Conservation (phyloP, 2,329 filamentous ascomycete genomes). For the Eurotiales sp. region DNA sequence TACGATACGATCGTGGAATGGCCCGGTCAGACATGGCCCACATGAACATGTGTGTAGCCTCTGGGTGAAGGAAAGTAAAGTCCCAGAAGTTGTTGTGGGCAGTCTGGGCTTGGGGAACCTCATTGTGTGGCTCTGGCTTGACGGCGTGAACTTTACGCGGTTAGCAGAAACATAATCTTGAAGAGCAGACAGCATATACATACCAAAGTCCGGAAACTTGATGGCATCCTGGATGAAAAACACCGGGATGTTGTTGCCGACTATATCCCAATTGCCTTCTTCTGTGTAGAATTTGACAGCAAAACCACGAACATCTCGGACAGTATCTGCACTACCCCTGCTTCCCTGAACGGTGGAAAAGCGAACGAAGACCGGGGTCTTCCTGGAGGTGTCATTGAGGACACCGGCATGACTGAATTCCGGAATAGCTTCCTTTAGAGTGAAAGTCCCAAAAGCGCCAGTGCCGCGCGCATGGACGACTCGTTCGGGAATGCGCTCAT, state of each 20-base stretch:
- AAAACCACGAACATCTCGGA: constrained; percentile 78
- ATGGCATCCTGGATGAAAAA: constrained; percentile 75
- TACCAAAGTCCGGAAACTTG: constrained; percentile 65
- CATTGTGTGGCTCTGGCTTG: constrained; percentile 68
- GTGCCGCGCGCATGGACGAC: constrained; percentile 65
- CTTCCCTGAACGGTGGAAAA: constrained; percentile 77
- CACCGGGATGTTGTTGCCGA: constrained; percentile 71
- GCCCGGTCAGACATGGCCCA: constrained; percentile 73
- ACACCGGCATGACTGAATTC: constrained; percentile 63
- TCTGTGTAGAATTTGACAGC: constrained; percentile 74
- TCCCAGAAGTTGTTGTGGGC: constrained; percentile 78
- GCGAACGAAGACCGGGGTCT: constrained; percentile 63
- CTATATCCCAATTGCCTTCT: constrained; percentile 73
- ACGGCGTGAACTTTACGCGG: constrained; percentile 44
- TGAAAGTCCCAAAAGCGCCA: constrained; percentile 65
- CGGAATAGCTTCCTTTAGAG: constrained; percentile 58
- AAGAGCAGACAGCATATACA: not conserved
- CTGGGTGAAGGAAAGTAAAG: constrained; percentile 63
- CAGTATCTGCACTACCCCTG: constrained; percentile 73
- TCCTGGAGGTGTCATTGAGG: constrained; percentile 64
- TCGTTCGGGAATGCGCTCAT: constrained; percentile 65
- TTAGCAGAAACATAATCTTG: not conserved
- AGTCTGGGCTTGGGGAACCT: constrained; percentile 66
- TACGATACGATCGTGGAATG: constrained; percentile 71
- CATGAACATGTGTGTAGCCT: constrained; percentile 75